Conservation (phyloP, 345 rosid genomes). For the Turritis glabra region DNA sequence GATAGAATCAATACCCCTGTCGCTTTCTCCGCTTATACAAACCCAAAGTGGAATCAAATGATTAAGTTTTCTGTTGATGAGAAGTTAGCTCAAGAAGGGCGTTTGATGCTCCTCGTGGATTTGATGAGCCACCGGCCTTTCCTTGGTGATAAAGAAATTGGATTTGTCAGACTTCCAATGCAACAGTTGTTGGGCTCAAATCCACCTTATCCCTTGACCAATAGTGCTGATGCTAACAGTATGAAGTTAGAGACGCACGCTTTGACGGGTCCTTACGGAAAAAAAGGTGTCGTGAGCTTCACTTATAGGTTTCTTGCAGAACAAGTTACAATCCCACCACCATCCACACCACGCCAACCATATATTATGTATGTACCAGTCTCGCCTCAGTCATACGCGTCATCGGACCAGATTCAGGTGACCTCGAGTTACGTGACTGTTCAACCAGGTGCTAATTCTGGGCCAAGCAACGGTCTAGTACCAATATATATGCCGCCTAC, state of each 20-base stretch:
- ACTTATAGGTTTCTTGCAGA: slow-evolving; percentile 53
- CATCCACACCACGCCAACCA: slow-evolving; percentile 2
- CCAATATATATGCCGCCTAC: slow-evolving; percentile 27
- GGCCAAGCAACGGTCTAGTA: slow-evolving; percentile 13
- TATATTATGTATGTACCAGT: slow-evolving; percentile 24
- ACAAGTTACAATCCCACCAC: not conserved
- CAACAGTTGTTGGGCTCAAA: slow-evolving; percentile 52
- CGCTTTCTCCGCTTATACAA: slow-evolving; percentile 43
- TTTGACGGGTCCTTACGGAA: slow-evolving; percentile 63
- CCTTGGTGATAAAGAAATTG: slow-evolving; percentile 68
- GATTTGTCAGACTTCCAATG: slow-evolving; percentile 62
- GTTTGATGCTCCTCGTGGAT: slow-evolving; percentile 49
- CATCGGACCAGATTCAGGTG: slow-evolving; percentile 1
- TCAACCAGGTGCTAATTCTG: not conserved
- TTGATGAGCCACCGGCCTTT: slow-evolving; percentile 56
- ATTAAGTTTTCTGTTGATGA: slow-evolving; percentile 55
- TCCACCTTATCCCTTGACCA: not conserved
- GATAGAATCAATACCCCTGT: slow-evolving; percentile 50
- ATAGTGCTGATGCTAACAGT: slow-evolving; percentile 22
- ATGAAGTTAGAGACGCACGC: slow-evolving; percentile 52
- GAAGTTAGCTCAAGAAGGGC: slow-evolving; percentile 49
- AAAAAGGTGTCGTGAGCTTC: slow-evolving; percentile 59
- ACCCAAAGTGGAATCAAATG: slow-evolving; percentile 66
- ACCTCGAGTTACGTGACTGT: not conserved
- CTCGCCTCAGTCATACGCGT: slow-evolving; percentile 10